Conservation (phyloP, 495 filamentous ascomycete species). For the Mytilinidion resinicola region DNA sequence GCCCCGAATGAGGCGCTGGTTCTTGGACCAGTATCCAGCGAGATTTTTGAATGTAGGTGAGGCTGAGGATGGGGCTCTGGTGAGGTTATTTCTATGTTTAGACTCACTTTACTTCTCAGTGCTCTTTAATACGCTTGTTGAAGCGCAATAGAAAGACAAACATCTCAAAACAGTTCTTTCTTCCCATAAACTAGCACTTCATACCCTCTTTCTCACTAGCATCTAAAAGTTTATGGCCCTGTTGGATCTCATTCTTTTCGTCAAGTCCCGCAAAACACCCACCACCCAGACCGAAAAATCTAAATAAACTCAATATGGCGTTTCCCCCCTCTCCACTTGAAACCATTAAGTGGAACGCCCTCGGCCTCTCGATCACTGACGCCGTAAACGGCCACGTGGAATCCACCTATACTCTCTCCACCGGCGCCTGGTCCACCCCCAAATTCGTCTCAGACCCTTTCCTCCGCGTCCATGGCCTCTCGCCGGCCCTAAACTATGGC, state of each 20-base stretch:
- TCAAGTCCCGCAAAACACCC: neutral
- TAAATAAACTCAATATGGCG: neutral
- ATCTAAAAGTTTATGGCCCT: neutral
- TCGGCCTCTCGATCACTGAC: conserved; percentile 12
- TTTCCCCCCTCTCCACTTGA: conserved; percentile 1
- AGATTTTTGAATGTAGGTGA: too few species aligned
- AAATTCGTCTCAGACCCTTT: conserved; percentile 41
- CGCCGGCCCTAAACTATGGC: conserved; percentile 45
- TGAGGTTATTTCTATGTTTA: too few species aligned
- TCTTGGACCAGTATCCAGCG: too few species aligned
- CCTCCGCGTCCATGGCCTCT: conserved; percentile 41
- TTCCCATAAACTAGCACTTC: neutral
- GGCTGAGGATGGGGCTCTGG: too few species aligned
- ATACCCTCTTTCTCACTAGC: neutral
- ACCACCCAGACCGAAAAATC: neutral
- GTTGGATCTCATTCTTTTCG: neutral
- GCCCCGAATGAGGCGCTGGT: too few species aligned
- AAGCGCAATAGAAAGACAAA: too few species aligned
- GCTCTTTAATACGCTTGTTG: too few species aligned
- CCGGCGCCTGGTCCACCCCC: conserved; percentile 38
- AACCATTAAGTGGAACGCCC: conserved; percentile 8
- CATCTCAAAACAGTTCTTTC: too few species aligned
- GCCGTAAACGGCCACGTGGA: conserved; percentile 45
- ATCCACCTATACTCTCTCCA: conserved; percentile 32
- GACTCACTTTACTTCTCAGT: too few species aligned